phyloP scores from a whole-genome alignment of 805 yeast genomes.

The Lipomyces starkeyi region DNA sequence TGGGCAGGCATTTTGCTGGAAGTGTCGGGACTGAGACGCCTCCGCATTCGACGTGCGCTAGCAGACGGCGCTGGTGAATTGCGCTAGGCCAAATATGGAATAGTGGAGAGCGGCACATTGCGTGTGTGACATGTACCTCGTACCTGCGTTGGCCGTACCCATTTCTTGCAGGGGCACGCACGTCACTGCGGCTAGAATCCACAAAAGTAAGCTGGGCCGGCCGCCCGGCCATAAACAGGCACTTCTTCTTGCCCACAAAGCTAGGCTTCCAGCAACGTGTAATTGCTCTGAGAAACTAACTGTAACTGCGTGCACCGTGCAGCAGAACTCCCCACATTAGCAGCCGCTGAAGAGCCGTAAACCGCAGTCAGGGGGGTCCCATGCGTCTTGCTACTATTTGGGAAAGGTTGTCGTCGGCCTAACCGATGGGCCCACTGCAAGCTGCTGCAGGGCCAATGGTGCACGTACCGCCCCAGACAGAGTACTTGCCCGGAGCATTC shows the following conservation, averaged over 20 bases:
- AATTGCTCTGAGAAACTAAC: too few species aligned
- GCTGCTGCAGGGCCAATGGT: neutral
- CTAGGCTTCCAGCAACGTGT: too few species aligned
- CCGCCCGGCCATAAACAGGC: too few species aligned
- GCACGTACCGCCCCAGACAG: neutral
- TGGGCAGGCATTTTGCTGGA: neutral
- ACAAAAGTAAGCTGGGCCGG: neutral
- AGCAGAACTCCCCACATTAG: too few species aligned
- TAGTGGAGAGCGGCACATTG: neutral
- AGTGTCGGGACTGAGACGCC: too few species aligned
- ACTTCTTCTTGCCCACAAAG: too few species aligned
- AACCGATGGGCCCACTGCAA: neutral
- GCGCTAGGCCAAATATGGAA: neutral
- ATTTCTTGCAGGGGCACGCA: neutral
- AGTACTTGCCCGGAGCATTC: neutral
- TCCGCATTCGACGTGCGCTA: neutral
- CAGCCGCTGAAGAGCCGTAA: too few species aligned
- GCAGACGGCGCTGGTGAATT: neutral
- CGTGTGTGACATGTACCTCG: neutral
- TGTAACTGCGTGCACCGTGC: neutral
- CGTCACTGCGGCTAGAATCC: neutral
- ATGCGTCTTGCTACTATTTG: neutral
- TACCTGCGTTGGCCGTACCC: neutral
- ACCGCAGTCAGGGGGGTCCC: too few species aligned
- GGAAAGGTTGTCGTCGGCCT: neutral